Percentiles rank a stretch among this genome's conserved stretches.
phyloP scores from a whole-genome alignment of 495 filamentous ascomycete genomes.

The Podospora pseudocomata region DNA sequence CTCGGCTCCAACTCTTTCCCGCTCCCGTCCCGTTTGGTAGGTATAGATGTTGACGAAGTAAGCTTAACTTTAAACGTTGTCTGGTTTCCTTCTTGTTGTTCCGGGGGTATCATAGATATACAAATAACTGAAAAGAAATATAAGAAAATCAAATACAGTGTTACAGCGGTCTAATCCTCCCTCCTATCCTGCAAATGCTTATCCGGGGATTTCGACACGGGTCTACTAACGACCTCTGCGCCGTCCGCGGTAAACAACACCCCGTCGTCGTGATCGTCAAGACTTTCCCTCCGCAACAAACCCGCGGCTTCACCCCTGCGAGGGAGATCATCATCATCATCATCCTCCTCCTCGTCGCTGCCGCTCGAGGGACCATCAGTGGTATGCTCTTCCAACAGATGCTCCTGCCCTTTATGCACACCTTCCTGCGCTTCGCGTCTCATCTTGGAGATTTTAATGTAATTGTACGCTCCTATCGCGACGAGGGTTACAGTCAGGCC shows the following conservation, averaged over 20 bases:
- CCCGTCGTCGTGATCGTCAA: slow-evolving; percentile 17
- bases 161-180: neutral
- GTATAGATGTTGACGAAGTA: neutral
- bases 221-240: slow-evolving; percentile 17
- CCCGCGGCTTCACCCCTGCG: slow-evolving; percentile 24
- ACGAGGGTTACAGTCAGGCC: slow-evolving; percentile 84
- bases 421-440: slow-evolving; percentile 59
- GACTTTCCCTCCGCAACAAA: slow-evolving; percentile 21
- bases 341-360: slow-evolving; percentile 23
- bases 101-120: neutral
- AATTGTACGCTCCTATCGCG: slow-evolving; percentile 89
- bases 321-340: slow-evolving; percentile 19
- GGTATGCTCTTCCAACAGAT: neutral
- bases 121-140: neutral
- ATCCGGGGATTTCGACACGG: neutral
- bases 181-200: neutral
- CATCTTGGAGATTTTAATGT: slow-evolving; percentile 91
- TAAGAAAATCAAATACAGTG: neutral
- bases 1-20: neutral
- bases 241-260: slow-evolving; percentile 27
- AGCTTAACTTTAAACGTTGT: neutral
- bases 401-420: slow-evolving; percentile 33
- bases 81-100: neutral
- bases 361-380: slow-evolving; percentile 8
- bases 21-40: neutral